phyloP scores from a whole-genome alignment of 2,329 filamentous ascomycete species.

The Diaporthe batatas region DNA sequence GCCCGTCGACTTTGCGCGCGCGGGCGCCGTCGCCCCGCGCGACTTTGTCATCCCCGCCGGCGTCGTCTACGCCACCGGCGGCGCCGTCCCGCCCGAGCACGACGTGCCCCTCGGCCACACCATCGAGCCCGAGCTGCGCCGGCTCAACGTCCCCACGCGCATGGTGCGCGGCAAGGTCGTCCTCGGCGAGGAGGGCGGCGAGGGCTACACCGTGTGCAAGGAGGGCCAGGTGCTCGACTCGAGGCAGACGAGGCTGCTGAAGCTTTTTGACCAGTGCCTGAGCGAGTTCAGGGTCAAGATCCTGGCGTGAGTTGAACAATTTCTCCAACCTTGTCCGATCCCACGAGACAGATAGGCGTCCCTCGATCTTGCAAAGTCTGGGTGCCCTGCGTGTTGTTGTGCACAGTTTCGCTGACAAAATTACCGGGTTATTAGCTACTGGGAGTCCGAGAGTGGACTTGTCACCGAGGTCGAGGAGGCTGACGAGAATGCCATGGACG shows the following conservation, averaged over 20 bases:
- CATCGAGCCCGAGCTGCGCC: constrained; percentile 90
- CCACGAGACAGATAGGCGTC: background rate
- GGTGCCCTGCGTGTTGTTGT: background rate
- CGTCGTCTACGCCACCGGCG: constrained; percentile 83
- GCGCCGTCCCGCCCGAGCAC: constrained; percentile 82
- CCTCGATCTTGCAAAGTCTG: background rate
- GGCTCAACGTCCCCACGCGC: constrained; percentile 89
- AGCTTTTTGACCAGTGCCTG: constrained; percentile 91
- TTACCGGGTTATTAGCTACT: constrained; percentile 61
- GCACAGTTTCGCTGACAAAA: constrained; percentile 41
- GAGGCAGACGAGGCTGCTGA: constrained; percentile 91
- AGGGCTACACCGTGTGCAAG: constrained; percentile 83
- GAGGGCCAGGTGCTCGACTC: constrained; percentile 89
- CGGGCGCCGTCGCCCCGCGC: constrained; percentile 80
- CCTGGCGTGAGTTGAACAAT: constrained; percentile 71
- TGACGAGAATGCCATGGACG: constrained; percentile 49
- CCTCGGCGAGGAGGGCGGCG: constrained; percentile 66
- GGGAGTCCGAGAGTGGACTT: constrained; percentile 69
- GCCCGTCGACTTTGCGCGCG: constrained; percentile 90
- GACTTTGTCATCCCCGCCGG: constrained; percentile 86
- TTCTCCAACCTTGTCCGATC: background rate
- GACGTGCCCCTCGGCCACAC: constrained; percentile 90
- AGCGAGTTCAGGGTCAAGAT: constrained; percentile 90
- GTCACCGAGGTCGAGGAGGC: constrained; percentile 68
- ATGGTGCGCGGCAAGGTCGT: constrained; percentile 91